Evolutionary conservation across 1,284 basidiomycete genomes (phyloP).

Genomic region (Mycena sp.): DNA sequence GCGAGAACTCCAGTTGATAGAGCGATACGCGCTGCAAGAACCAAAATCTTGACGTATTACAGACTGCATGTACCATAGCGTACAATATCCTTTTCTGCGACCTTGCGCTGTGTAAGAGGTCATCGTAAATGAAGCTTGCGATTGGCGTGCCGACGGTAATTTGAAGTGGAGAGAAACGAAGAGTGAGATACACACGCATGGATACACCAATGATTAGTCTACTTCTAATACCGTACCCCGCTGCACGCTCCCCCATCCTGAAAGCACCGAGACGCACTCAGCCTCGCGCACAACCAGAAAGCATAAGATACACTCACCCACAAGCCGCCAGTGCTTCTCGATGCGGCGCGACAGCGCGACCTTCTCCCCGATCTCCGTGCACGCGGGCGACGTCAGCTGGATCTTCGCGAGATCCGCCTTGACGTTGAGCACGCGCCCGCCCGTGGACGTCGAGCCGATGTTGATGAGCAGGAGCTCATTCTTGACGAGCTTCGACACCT

Average conservation of each 20-base stretch:
- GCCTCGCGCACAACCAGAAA: neutral
- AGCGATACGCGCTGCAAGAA: too few species aligned
- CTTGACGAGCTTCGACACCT: conserved; percentile 92
- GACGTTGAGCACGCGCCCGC: conserved; percentile 90
- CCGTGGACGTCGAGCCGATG: conserved; percentile 94
- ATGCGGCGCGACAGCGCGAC: conserved; percentile 92
- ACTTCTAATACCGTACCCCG: conserved; percentile 61
- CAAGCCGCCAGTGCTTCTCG: conserved; percentile 97
- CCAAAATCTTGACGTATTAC: too few species aligned
- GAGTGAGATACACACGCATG: conserved; percentile 15
- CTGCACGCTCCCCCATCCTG: conserved; percentile 64
- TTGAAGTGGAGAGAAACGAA: too few species aligned
- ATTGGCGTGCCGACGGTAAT: too few species aligned
- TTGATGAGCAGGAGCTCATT: conserved; percentile 95
- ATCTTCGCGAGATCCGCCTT: conserved; percentile 95
- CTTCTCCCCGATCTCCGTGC: conserved; percentile 95
- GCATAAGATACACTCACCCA: conserved; percentile 61
- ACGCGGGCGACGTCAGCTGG: conserved; percentile 90
- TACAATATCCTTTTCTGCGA: too few species aligned
- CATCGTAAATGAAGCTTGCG: too few species aligned
- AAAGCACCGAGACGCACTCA: conserved; percentile 11
- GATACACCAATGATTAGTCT: conserved; percentile 44
- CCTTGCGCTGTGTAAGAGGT: too few species aligned
- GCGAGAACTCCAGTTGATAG: too few species aligned
- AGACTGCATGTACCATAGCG: too few species aligned